Evolutionary conservation across 495 filamentous ascomycete species (phyloP), one percentile per base, ranked within the genome.

Genomic region (Xylaria palmicola): DNA sequence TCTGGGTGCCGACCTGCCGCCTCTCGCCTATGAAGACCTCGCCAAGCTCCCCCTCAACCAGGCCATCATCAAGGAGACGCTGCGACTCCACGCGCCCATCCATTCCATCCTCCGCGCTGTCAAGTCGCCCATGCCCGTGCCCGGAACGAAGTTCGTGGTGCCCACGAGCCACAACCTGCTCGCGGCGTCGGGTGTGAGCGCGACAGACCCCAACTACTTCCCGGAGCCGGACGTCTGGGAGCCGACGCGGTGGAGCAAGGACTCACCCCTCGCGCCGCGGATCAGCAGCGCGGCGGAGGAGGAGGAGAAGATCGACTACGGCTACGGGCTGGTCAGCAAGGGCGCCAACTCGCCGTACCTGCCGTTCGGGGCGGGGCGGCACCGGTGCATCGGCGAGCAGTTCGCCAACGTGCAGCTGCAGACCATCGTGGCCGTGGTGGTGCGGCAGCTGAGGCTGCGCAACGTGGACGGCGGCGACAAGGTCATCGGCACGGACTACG

Each of bases 351-450:
- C 88, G 48, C 93, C 94, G 1, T 98, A 97, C 75, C 81, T 98
- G 17, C 94, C 94, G 0, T 98, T 98, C 69, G 94, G 94, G 2
- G 94, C 92, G 1, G 94, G 94, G 5, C 80, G 94, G 53, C 94
- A 98, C 75, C 77, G 94, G 9, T 98, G 94, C 73, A 97, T 98
- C 68, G 94, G 94, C 47, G 94, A 97, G 77, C 92, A 97, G 68
- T 98, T 97, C 71, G 94, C 94, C 56, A 96, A 95, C 71, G 81
- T 97, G 62, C 93, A 98, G 74, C 79, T 98, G 45, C 85, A 86
- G 59, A 91, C 90, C 10, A 96, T 98, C 65, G 77, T 88, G 49
- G 90, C 88, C n/a, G 88, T 84, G 30, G 78, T 93, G 49, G 88
- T 96, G 47, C 80, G 93, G 37, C 65, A 84, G 36, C 88, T 97